Percentiles rank a stretch among this genome's conserved stretches.
phyloP scores from a whole-genome alignment of 2,329 filamentous ascomycete species.

The Plenodomus tracheiphilus region DNA sequence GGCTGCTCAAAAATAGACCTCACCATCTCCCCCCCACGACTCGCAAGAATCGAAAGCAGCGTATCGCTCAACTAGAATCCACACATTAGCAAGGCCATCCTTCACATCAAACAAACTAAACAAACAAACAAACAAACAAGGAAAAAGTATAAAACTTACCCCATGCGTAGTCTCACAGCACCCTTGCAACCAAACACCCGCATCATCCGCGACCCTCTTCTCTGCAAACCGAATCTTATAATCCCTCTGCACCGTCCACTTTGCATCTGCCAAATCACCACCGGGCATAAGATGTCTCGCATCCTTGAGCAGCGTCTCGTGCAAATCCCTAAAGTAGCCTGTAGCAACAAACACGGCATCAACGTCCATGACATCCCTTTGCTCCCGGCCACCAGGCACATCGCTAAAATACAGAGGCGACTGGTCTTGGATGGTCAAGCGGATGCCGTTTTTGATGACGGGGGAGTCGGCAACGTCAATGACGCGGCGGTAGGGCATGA shows the following conservation, averaged over 20 bases:
- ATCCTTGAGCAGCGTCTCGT: slow-evolving; percentile 72
- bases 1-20: slow-evolving; percentile 67
- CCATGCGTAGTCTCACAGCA: slow-evolving; percentile 93
- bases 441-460: slow-evolving; percentile 33
- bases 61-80: slow-evolving; percentile 71
- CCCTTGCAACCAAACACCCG: slow-evolving; percentile 89
- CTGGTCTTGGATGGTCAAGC: slow-evolving; percentile 57
- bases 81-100: slow-evolving; percentile 11
- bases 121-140: no score
- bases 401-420: slow-evolving; percentile 43
- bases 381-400: slow-evolving; percentile 45
- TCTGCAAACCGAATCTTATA: slow-evolving; percentile 75
- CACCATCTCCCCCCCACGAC: slow-evolving; percentile 77
- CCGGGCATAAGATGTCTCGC: slow-evolving; percentile 68
- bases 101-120: not conserved
- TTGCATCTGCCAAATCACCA: slow-evolving; percentile 47
- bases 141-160: no score
- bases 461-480: slow-evolving; percentile 60
- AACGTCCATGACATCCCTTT: slow-evolving; percentile 68
- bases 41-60: slow-evolving; percentile 75
- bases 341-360: slow-evolving; percentile 86
- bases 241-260: slow-evolving; percentile 72
- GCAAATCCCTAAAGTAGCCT: slow-evolving; percentile 77
- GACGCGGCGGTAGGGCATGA: slow-evolving; percentile 71
- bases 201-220: slow-evolving; percentile 68